Evolutionary conservation across 1,284 basidiomycete species (phyloP), one percentile per base, ranked within the genome.

Genomic region (Schizophyllum commune): DNA sequence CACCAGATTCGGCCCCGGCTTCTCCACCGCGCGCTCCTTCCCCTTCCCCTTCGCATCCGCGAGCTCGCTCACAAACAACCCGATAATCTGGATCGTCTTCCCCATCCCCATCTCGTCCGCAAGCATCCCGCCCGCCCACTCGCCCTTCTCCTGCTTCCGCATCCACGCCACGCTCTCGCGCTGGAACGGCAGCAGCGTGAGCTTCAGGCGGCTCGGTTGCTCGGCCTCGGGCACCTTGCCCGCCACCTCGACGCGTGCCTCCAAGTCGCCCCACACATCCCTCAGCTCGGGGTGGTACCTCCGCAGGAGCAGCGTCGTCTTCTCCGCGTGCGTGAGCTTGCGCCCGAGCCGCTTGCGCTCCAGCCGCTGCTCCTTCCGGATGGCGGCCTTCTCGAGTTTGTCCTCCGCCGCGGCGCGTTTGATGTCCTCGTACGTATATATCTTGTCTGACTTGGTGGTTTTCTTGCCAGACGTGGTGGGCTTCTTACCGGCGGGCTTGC

Each of bases 41-140:
- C 39, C 39, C 17, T 47, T 47, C 39, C 39, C 39, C 9, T 47
- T 47, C 39, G 39, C 39, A 11, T 11, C 39, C 39, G 39, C 39
- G 4, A 47, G 8, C 39, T 47, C 39, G 39, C 39, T 47, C 39
- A 96, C 84, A 47, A 99, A 81, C 34, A 99, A 80, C 2, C 94
- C 84, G 58, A 99, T 96, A 68, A 96, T 96, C 72, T 99, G 97
- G 64, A 99, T 98, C 0, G 96, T 99, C 76, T 98, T 98, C 33
- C 96, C 96, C 96, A 98, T 98, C 51, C 94, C 94, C 71, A 13
- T 21, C 19, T 51, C n/a, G 52, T 39, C 92, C 34, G 96, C 95
- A 59, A 99, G 80, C 84, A 99, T 89, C 11, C 96, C 97, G 53
- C 97, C 96, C 57, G 80, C 80, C 94, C 96, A 98, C 5, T 85